Base-by-base conservation (phyloP, 1,284 basidiomycete species). In the Thelephora terrestris region DNA sequence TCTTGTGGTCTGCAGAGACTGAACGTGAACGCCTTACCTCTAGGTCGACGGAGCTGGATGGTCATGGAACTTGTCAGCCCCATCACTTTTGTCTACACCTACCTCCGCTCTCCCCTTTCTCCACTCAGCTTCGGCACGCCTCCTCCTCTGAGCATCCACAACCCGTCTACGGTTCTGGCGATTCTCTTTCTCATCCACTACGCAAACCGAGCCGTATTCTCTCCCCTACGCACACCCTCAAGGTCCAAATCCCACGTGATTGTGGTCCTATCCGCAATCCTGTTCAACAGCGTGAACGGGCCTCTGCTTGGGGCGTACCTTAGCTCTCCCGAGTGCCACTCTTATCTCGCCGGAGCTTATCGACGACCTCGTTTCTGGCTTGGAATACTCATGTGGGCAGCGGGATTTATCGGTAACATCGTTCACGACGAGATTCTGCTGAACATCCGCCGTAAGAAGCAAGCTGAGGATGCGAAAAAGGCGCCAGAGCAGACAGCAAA, bases 401-500 rank as follows among this genome's bases (percentile, higher is more conserved):
- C 71, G 0, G 92, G 92, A 0, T 75, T 93, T 40, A 67, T 66
- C 0, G 87, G 90, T 0, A 96, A 96, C 61, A 71, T 95, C 32
- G 71, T 76, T 47, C 92, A 96, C 64, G 92, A 96, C 64, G 91
- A 94, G 64, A 74, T 96, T 17, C 77, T 96, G 9, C 74, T 91
- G 57, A 73, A 89, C 61, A 71, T 88, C 43, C 75, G 84, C 17
- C 71, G 78, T 47, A 69, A 64, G 14, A 64, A 68, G 5, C 64
- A 61, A 29, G 58, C 61, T 7, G 71, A 75, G 48, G 65, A 62
- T 38, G 61, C 54, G 2, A 61, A 58, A 39, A 58, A 53, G 32
- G 24, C 17, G 24, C 29, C 29, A 14, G 29, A 32, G 29, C 29
- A 32, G 14, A 5, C 14, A 32, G 52, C 45, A n/a, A 50, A 53